Evolutionary conservation across 2,329 filamentous ascomycete species (phyloP), one percentile per base, ranked within the genome.

Genomic region (Fusarium nanum): DNA sequence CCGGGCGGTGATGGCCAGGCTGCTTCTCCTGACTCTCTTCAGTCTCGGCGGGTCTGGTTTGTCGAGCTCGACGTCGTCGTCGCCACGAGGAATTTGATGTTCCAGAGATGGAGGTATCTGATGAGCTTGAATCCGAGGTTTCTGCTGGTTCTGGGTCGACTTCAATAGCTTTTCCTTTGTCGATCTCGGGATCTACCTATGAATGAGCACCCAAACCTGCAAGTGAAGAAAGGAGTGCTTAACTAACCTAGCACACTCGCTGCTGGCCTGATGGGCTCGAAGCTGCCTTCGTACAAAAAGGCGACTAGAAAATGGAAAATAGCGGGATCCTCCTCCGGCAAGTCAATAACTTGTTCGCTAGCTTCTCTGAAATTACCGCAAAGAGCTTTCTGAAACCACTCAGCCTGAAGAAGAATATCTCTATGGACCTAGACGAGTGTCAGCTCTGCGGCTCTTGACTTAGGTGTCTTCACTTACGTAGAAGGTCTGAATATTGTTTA

Each of bases 241-340:
- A 75, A 64, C 75, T 64, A 67, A 80, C 81, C 71, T 30, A 85
- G 74, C 4, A 78, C 82, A 27, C 79, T 78, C 5, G 83, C 78
- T 34, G 79, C 76, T n/a, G 83, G 76, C 65, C 76, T 81, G 59
- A 85, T 83, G 37, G 84, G 84, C 6, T 81, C 77, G 67, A 82
- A 86, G 57, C 76, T 81, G 22, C 79, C 81, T 67, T 86, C 84
- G 67, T 86, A 86, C 14, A 86, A 75, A 53, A 81, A 86, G n/a
- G 83, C 83, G 37, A 87, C 76, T 44, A 87, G 74, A 65, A 86
- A 85, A 60, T 85, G 83, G 64, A 87, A 87, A 48, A 85, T 81
- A 56, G 81, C 80, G 5, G 85, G 83, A 66, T 86, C 80, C 63
- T 87, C 85, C 60, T 86, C 84, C 0, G 83, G 84, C 3, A 87